Conservation (phyloP, 2,329 filamentous ascomycete genomes). For the Hymenoscyphus fraxineus region DNA sequence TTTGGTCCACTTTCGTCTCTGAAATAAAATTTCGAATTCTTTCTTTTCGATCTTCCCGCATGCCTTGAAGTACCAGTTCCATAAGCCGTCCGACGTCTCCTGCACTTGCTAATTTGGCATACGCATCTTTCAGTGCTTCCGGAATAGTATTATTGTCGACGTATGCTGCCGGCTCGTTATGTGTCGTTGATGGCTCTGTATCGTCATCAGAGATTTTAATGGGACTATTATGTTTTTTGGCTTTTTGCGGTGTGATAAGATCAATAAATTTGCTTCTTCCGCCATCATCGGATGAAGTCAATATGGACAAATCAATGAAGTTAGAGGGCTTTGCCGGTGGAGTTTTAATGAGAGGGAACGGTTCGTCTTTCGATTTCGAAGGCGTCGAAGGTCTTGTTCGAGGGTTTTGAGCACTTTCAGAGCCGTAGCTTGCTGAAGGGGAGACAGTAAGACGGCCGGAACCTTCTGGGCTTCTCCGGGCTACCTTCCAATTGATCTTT, state of each 20-base stretch:
- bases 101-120: neutral
- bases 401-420: neutral
- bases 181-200: neutral
- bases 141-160: neutral
- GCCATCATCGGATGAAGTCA: conserved; percentile 2
- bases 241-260: conserved; percentile 5
- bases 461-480: neutral
- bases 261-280: neutral
- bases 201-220: conserved; percentile 21
- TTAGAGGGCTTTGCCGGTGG: neutral
- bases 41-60: neutral
- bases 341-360: neutral
- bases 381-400: neutral
- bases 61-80: neutral
- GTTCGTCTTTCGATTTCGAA: neutral
- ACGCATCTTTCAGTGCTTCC: neutral
- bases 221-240: neutral
- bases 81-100: neutral
- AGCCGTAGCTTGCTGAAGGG: neutral
- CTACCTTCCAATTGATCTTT: neutral
- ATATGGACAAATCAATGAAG: neutral
- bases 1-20: conserved; percentile 9
- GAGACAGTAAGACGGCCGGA: neutral
- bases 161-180: neutral
- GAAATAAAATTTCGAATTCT: neutral